These are phyloP conservation scores for Rosa rugosa DNA, from an alignment of 306 rosid species.

Conservation along the genomic window DNA sequence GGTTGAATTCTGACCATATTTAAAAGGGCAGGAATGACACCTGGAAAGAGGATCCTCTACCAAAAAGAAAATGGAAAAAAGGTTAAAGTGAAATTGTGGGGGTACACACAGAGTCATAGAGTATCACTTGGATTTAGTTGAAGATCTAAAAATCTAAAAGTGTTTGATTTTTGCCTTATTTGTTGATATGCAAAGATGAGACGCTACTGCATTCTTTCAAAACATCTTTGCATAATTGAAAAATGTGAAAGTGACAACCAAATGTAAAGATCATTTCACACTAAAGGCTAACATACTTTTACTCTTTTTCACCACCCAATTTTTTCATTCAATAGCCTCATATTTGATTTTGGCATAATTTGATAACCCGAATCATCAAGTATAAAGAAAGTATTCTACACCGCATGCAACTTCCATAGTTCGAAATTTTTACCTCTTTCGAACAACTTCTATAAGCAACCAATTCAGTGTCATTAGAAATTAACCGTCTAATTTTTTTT, in stretches of 20 bases:
- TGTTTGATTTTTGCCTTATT: slow-evolving; percentile 30
- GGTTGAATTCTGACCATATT: background rate
- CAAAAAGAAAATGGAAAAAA: background rate
- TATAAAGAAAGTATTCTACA: slow-evolving; percentile 6
- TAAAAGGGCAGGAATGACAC: slow-evolving; percentile 1
- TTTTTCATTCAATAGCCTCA: slow-evolving; percentile 4
- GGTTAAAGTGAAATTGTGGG: slow-evolving; percentile 6
- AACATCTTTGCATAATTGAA: background rate
- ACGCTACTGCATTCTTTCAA: slow-evolving; percentile 2
- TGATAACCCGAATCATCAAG: background rate
- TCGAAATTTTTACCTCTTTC: background rate
- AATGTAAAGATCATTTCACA: background rate
- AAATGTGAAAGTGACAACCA: slow-evolving; percentile 1
- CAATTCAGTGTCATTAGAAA: background rate
- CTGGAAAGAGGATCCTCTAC: slow-evolving; percentile 12
- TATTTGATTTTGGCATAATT: background rate
- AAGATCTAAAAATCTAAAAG: slow-evolving; percentile 28
- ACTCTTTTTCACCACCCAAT: background rate
- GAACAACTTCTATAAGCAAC: background rate
- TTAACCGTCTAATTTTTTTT: background rate
- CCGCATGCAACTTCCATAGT: background rate
- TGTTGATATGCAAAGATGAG: slow-evolving; percentile 16
- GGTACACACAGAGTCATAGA: slow-evolving; percentile 4
- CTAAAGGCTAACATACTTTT: background rate
- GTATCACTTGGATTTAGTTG: slow-evolving; percentile 26